These are phyloP conservation scores for Cystobasidium sp. DNA, from an alignment of 1,284 basidiomycete species.

Conservation along the genomic window DNA sequence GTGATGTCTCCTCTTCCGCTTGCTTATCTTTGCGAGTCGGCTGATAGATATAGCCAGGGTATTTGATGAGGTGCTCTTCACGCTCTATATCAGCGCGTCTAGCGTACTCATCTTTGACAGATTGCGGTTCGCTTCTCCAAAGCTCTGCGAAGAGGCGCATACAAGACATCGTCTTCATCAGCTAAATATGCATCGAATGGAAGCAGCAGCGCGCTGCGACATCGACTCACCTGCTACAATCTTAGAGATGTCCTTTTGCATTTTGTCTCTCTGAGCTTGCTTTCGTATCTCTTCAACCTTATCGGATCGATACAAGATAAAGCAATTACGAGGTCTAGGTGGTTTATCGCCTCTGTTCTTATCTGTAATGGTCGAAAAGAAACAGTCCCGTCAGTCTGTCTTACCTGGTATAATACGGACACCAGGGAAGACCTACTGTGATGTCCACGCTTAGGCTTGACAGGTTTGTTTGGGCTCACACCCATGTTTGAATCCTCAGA, in stretches of 20 bases:
- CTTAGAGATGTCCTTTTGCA: constrained; percentile 30
- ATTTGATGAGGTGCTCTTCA: constrained; percentile 14
- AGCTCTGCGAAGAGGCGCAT: not conserved
- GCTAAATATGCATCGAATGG: not conserved
- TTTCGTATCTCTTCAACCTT: constrained; percentile 11
- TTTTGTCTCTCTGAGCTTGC: not conserved
- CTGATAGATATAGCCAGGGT: constrained; percentile 26
- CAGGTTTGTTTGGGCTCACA: constrained; percentile 10
- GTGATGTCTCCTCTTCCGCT: not conserved
- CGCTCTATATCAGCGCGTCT: not conserved
- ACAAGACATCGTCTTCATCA: not conserved
- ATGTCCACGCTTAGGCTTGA: constrained; percentile 11
- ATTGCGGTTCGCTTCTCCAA: constrained; percentile 19
- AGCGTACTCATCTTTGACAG: constrained; percentile 13
- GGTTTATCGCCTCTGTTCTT: constrained; percentile 10
- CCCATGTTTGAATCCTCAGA: constrained; percentile 7
- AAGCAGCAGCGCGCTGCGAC: not conserved
- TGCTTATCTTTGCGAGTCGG: constrained; percentile 10
- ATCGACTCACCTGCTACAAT: constrained; percentile 15
- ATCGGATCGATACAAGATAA: constrained; percentile 24
- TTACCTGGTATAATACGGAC: not conserved
- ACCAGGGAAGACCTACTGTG: not conserved
- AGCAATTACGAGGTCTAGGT: constrained; percentile 23
- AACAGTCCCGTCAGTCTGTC: not conserved
- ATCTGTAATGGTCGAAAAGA: not conserved